Evolutionary conservation across 2,329 filamentous ascomycete genomes (phyloP).

Genomic region (Blastomyces percursus): DNA sequence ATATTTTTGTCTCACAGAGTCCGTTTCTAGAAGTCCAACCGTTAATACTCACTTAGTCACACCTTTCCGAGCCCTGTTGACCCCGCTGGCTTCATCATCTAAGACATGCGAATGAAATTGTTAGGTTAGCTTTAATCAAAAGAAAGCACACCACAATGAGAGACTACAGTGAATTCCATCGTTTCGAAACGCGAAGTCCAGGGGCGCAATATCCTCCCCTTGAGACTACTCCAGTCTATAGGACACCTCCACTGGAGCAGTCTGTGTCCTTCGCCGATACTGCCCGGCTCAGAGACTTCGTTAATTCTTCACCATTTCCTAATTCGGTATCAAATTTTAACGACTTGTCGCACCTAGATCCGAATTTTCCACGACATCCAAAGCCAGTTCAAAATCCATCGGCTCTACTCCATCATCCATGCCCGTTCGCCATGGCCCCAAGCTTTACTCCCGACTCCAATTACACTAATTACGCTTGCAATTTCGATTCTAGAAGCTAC

Average conservation of each 20-base stretch:
- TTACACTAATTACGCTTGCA: not conserved
- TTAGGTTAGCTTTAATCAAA: constrained; percentile 1
- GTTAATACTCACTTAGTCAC: constrained; percentile 9
- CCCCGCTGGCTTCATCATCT: constrained; percentile 11
- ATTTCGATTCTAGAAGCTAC: not conserved
- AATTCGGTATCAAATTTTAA: not conserved
- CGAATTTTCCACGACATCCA: not conserved
- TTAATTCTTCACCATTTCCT: constrained; percentile 1
- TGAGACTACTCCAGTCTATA: constrained; percentile 1
- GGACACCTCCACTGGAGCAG: not conserved
- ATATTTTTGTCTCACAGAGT: constrained; percentile 18
- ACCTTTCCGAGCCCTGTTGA: constrained; percentile 8
- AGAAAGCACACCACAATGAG: constrained; percentile 7
- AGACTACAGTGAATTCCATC: not conserved
- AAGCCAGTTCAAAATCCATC: not conserved
- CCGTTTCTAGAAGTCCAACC: constrained; percentile 12
- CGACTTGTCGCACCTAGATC: not conserved
- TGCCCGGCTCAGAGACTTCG: not conserved
- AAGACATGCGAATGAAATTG: constrained; percentile 11
- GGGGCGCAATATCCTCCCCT: not conserved
- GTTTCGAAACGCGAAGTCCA: not conserved
- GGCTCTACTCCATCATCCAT: not conserved
- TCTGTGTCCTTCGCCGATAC: not conserved
- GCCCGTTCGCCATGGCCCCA: not conserved
- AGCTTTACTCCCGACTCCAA: not conserved